Percentiles rank a stretch among this genome's conserved stretches.
phyloP scores from a whole-genome alignment of 2,329 filamentous ascomycete species.

The Fusarium falciforme region DNA sequence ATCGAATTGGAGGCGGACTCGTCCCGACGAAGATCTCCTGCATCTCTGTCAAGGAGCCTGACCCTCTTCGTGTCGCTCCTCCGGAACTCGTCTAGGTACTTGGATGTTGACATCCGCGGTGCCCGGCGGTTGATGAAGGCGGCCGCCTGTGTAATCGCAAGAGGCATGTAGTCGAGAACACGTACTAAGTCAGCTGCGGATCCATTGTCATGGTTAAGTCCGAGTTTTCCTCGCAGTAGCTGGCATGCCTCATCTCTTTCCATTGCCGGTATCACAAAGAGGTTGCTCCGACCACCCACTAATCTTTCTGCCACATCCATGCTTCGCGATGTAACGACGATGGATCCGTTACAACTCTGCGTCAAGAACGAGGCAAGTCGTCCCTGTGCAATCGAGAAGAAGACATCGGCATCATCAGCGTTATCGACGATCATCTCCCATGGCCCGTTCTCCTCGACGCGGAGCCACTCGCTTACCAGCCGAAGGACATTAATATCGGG shows the following conservation, averaged over 20 bases:
- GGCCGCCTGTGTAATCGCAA: constrained; percentile 47
- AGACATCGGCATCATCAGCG: too few relatives aligned
- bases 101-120: constrained; percentile 30
- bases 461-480: too few relatives aligned
- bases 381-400: too few relatives aligned
- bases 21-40: constrained; percentile 26
- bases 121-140: constrained; percentile 40
- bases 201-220: neutral
- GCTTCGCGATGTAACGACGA: too few relatives aligned
- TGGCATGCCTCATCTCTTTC: constrained; percentile 13
- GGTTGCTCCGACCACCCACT: too few relatives aligned
- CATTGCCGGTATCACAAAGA: constrained; percentile 17
- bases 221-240: constrained; percentile 24
- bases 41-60: constrained; percentile 42
- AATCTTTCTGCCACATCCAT: too few relatives aligned
- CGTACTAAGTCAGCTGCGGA: constrained; percentile 16
- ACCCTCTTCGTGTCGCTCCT: constrained; percentile 42
- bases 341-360: too few relatives aligned
- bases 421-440: too few relatives aligned
- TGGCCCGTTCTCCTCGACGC: too few relatives aligned
- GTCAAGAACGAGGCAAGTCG: too few relatives aligned
- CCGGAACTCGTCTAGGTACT: constrained; percentile 47
- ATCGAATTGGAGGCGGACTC: constrained; percentile 7
- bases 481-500: too few relatives aligned
- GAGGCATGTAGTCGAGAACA: constrained; percentile 43